Base-by-base conservation (phyloP, 805 yeast genomes). In the Pichia eremophila region DNA sequence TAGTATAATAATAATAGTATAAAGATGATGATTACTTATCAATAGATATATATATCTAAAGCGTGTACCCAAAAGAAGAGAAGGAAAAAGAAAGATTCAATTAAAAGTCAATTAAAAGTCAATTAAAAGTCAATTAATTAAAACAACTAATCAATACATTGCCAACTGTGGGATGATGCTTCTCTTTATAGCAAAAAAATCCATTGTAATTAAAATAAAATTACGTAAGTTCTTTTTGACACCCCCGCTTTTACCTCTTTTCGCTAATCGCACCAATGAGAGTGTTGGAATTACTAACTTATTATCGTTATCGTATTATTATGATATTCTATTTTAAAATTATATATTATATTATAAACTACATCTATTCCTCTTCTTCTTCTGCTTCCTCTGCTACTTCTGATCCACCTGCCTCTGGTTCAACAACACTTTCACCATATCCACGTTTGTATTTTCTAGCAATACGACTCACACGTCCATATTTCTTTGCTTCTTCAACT, bases 401-500 rank as follows among this genome's bases (percentile, higher is more conserved):
- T 40, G 77, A 81, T 27, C 74, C 79, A 46, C 80, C 82, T 28
- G 78, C 78, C 50, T 83, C 87, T 37, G 81, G 79, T 42, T 78
- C 73, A 63, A 83, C 65, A 41, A 84, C 72, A 35, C 75, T 69
- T 58, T 83, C 91, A 39, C 61, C 64, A 51, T 66, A 66, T 32
- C 66, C 68, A 49, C 67, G 74, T 38, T 57, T 61, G 62, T 85
- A 85, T 62, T 85, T 85, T 69, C 87, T 78, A 12, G 89, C 82
- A 51, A 85, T 74, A 73, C 93, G 78, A 7, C 89, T 81, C 39
- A 83, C 79, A 51, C 72, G 74, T 34, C 88, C 86, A 4, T 67
- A 58, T 27, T 61, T 61, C 47, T 63, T 60, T 25, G 89, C 86
- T 51, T 75, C 80, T 37, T 66, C 72, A 56, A 76, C 74, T 18